Evolutionary conservation across 2,329 filamentous ascomycete genomes (phyloP), one percentile per base, ranked within the genome.

Genomic region (Fusarium sp.): DNA sequence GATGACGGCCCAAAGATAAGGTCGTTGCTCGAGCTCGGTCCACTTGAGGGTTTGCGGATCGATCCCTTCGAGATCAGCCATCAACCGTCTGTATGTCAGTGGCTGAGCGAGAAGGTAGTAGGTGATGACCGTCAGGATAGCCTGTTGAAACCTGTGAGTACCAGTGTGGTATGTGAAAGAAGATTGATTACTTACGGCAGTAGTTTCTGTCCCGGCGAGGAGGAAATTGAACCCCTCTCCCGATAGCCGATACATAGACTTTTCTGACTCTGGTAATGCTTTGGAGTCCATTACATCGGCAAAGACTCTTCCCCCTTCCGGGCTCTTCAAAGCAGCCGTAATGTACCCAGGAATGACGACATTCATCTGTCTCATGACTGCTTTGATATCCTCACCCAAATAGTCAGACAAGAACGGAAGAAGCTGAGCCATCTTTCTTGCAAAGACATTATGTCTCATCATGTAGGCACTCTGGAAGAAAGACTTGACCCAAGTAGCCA

Each of bases 161-260:
- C 22, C 3, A 15, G 1, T 0, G 39, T 15, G 1, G 3, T 13
- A 2, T 15, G 2, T 0, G 14, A 9, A 5, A 38, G 3, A 9
- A 28, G 7, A 6, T 24, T 3, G 1, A 22, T 14, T 7, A n/a
- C 81, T 77, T 35, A 81, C 81, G 20, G 79, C 80, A 12, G 76
- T 79, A 4, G 81, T 86, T 68, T 86, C 84, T 0, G 81, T 82
- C 0, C 84, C 84, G 3, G 82, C 84, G 4, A 78, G 71, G 1
- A 85, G 56, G 26, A 86, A 67, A 9, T 79, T 73, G 28, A 81
- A 80, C 0, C 80, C 84, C 51, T 86, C 85, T 8, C 84, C 79
- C 15, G 78, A 78, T 3, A 85, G 73, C 3, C 82, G 77, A 18
- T 79, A 74, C 7, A 75, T 64, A 0, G 78, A 80, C 48, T 82